These are phyloP conservation scores for Fusarium sp. DNA, from an alignment of 2,329 filamentous ascomycete genomes.

Conservation along the genomic window DNA sequence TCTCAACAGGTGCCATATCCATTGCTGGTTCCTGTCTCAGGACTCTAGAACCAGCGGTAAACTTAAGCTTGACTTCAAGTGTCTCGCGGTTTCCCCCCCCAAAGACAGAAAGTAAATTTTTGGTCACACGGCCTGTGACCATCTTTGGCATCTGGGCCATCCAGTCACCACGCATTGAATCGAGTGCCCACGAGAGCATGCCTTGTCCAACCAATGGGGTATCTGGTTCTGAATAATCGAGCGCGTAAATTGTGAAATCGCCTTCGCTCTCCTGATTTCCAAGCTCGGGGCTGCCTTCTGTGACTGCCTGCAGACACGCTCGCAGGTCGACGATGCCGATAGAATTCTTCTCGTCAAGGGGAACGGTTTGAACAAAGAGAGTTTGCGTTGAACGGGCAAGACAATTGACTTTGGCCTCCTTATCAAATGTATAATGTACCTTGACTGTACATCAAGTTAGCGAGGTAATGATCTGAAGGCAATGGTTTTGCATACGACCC, in stretches of 20 bases:
- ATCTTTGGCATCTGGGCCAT: constrained; percentile 73
- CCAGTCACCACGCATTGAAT: constrained; percentile 54
- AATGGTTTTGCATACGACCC: constrained; percentile 68
- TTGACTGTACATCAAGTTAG: constrained; percentile 74
- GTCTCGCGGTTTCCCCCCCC: constrained; percentile 87
- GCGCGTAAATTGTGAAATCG: constrained; percentile 97
- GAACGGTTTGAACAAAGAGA: constrained; percentile 82
- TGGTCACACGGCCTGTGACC: constrained; percentile 91
- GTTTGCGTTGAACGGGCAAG: constrained; percentile 86
- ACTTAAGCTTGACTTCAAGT: constrained; percentile 89
- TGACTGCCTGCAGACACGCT: constrained; percentile 87
- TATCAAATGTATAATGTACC: constrained; percentile 96
- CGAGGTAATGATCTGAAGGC: constrained; percentile 18
- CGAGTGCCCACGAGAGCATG: constrained; percentile 88
- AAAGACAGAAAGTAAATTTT: constrained; percentile 87
- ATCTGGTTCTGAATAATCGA: constrained; percentile 96
- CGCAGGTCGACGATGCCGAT: constrained; percentile 91
- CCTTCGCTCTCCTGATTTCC: constrained; percentile 75
- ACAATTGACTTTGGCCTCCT: constrained; percentile 88
- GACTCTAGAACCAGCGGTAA: constrained; percentile 80
- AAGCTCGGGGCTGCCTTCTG: constrained; percentile 85
- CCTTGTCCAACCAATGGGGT: constrained; percentile 94
- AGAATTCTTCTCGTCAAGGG: constrained; percentile 81
- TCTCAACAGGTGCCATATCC: constrained; percentile 41
- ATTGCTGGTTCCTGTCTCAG: constrained; percentile 49